Base-by-base conservation (phyloP, 345 rosid species). In the Acer saccharum region DNA sequence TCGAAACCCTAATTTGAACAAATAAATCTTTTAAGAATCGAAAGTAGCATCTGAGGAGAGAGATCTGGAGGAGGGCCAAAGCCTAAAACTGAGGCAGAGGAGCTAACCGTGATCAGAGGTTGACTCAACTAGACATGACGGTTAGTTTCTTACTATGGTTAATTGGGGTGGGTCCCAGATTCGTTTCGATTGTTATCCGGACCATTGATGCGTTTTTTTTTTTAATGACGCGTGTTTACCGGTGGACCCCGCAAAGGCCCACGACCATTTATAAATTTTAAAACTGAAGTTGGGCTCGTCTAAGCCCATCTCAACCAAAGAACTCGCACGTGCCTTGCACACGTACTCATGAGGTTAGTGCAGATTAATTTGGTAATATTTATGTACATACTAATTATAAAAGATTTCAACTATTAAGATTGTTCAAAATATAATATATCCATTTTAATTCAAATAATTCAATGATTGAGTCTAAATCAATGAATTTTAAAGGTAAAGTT, bases 1-100 rank as follows among this genome's bases (percentile, higher is more conserved):
- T 71, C 17, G 78, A 84, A 88, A 82, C 90, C 89, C 90, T 84
- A 88, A 73, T 57, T 57, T 12, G 18, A 13, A 27, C 39, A 3
- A 62, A 41, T 48, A 48, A 77, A 43, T 54, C 8, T 76, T 54
- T 14, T 13, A 29, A 29, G 68, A 52, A 52, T n/a, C 21, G 29
- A n/a, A n/a, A 46, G 25, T 9, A 60, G n/a, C 43, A 9, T 61
- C 64, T 1, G 27, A 16, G 23, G 6, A 12, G 52, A 62, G 75
- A 69, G 72, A 77, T 68, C 80, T 62, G 71, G 27, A 14, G 69
- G 50, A 73, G 8, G 20, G 69, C 69, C 17, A 65, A 16, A 65
- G 68, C 68, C 79, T 41, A 71, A 46, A 32, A 63, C 73, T 67
- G 78, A 17, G 32, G 23, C 48, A 25, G 66, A 66, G 39, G 39